Evolutionary conservation across 192 early-diverging fungal genomes (phyloP).

Genomic region (Backusella macrospora): DNA sequence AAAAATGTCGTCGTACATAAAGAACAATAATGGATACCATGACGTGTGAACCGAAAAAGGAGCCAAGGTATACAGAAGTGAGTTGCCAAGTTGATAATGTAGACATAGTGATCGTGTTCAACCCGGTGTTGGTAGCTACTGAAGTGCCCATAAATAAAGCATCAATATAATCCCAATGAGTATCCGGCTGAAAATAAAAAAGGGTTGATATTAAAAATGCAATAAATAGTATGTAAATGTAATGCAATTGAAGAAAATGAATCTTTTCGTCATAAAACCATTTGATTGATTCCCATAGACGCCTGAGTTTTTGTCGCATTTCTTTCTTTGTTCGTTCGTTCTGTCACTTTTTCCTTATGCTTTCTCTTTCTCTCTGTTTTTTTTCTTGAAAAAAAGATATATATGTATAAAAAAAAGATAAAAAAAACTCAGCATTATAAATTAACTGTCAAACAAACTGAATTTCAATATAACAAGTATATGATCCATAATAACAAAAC

Average conservation of each 20-base stretch:
- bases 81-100: constrained; percentile 27
- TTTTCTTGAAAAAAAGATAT: no score
- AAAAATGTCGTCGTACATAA: constrained; percentile 28
- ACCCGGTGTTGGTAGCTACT: constrained; percentile 32
- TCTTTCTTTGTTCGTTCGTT: background rate
- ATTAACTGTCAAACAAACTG: background rate
- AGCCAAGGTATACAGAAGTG: constrained; percentile 18
- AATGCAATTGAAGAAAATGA: constrained; percentile 43
- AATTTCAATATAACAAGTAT: background rate
- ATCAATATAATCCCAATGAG: constrained; percentile 35
- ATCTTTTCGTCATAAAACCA: constrained; percentile 28
- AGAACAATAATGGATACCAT: constrained; percentile 31
- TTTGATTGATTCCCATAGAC: background rate
- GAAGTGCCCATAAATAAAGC: constrained; percentile 36
- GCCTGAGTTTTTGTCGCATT: background rate
- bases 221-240: constrained; percentile 31
- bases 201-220: constrained; percentile 29
- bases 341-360: background rate
- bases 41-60: constrained; percentile 34
- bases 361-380: no score
- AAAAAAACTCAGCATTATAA: background rate
- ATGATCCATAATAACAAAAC: background rate
- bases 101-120: constrained; percentile 34
- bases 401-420: background rate
- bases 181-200: constrained; percentile 28